These are phyloP conservation scores for Aspergillus udagawae DNA, from an alignment of 2,329 filamentous ascomycete species.

Conservation along the genomic window DNA sequence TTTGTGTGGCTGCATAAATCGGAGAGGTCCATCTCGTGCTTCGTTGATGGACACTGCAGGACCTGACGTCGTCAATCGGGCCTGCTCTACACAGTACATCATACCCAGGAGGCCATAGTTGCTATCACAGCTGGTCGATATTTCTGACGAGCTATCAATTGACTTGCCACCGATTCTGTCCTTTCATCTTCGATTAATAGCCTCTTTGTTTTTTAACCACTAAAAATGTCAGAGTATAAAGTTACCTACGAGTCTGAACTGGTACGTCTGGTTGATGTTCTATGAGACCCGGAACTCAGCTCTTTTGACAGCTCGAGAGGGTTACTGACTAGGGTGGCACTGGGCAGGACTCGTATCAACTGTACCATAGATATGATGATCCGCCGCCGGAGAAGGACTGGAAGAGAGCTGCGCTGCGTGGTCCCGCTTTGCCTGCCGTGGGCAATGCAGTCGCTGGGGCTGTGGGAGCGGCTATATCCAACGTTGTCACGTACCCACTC, in stretches of 20 bases:
- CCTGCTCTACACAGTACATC: not conserved
- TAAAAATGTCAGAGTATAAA: slow-evolving; percentile 67
- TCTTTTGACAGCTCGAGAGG: not conserved
- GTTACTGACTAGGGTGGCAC: not conserved
- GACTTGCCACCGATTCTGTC: not conserved
- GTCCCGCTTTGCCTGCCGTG: slow-evolving; percentile 62
- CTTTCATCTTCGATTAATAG: not conserved
- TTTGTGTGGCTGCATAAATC: not conserved
- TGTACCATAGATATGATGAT: slow-evolving; percentile 41
- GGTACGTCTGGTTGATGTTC: slow-evolving; percentile 8
- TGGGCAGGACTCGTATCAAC: slow-evolving; percentile 40
- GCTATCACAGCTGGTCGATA: not conserved
- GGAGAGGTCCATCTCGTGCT: not conserved
- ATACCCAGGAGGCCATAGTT: not conserved
- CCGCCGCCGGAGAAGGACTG: slow-evolving; percentile 26
- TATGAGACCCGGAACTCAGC: not conserved
- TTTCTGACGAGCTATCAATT: not conserved
- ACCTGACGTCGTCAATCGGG: not conserved
- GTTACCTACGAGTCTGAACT: slow-evolving; percentile 53
- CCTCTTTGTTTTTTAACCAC: slow-evolving; percentile 51
- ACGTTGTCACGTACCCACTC: slow-evolving; percentile 74
- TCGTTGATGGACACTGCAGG: not conserved
- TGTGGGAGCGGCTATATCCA: slow-evolving; percentile 72
- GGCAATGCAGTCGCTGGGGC: slow-evolving; percentile 80
- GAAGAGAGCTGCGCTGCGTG: slow-evolving; percentile 30